These are phyloP conservation scores for Boletus semigastroideus DNA, from an alignment of 1,284 basidiomycete genomes.

Conservation along the genomic window DNA sequence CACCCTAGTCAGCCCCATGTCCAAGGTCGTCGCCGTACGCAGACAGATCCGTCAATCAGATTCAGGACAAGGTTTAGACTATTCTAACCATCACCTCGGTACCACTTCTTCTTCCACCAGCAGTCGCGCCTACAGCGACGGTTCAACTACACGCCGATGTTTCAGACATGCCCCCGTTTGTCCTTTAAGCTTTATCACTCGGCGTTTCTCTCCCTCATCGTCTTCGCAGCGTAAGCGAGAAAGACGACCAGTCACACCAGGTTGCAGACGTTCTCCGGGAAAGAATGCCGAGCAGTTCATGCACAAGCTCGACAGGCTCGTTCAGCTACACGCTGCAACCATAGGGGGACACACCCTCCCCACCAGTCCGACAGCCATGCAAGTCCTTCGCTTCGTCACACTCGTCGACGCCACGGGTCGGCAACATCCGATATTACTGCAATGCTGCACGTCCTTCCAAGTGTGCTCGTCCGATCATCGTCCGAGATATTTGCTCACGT, in stretches of 20 bases:
- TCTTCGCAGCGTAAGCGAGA: conserved; percentile 20
- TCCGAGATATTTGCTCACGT: not conserved
- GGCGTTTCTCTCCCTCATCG: not conserved
- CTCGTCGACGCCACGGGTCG: conserved; percentile 28
- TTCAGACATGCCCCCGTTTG: conserved; percentile 14
- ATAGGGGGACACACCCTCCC: conserved; percentile 8
- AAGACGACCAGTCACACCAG: conserved; percentile 3
- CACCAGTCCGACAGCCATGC: conserved; percentile 22
- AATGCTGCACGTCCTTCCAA: conserved; percentile 28
- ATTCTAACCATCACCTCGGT: conserved; percentile 13
- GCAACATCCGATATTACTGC: conserved; percentile 26
- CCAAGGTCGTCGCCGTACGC: conserved; percentile 26
- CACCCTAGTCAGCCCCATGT: conserved; percentile 14
- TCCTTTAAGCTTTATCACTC: not conserved
- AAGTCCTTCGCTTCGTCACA: conserved; percentile 22
- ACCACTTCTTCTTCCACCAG: not conserved
- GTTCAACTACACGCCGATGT: conserved; percentile 4
- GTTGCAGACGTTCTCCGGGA: conserved; percentile 5
- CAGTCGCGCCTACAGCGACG: conserved; percentile 1
- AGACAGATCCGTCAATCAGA: conserved; percentile 15
- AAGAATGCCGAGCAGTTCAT: conserved; percentile 21
- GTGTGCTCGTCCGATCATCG: conserved; percentile 1
- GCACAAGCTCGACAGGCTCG: conserved; percentile 21
- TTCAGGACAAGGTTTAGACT: conserved; percentile 15
- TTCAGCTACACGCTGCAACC: conserved; percentile 20